Conservation (phyloP, 345 rosid genomes). For the Lagerstroemia speciosa region DNA sequence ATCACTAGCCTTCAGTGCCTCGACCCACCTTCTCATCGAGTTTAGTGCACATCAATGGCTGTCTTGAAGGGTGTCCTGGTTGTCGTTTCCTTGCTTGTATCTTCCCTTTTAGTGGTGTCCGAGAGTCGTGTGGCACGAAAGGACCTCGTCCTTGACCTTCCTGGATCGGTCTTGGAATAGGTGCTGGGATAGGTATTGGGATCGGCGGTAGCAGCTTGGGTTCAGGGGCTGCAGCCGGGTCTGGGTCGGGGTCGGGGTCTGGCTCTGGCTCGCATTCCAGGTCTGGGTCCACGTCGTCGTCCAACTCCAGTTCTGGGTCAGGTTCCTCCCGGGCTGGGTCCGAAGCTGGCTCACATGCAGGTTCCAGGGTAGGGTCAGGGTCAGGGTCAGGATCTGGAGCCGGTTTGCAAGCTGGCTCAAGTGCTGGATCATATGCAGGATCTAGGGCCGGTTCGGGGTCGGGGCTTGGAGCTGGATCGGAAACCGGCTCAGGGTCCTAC, state of each 20-base stretch:
- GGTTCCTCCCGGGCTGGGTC: slow-evolving; percentile 43
- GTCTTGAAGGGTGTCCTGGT: slow-evolving; percentile 12
- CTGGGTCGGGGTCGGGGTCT: slow-evolving; percentile 27
- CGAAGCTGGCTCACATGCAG: slow-evolving; percentile 54
- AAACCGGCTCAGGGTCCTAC: slow-evolving; percentile 69
- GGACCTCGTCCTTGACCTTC: slow-evolving; percentile 44
- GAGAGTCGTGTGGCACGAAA: slow-evolving; percentile 39
- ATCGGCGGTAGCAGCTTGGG: slow-evolving; percentile 34
- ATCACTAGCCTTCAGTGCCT: not conserved
- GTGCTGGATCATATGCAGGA: slow-evolving; percentile 52
- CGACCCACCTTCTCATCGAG: not conserved
- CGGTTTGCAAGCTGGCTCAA: slow-evolving; percentile 47
- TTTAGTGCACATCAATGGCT: slow-evolving; percentile 8
- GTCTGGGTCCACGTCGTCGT: slow-evolving; percentile 14
- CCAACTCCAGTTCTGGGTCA: slow-evolving; percentile 31
- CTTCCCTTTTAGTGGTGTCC: slow-evolving; percentile 11
- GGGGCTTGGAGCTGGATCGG: slow-evolving; percentile 49
- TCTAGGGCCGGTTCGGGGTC: slow-evolving; percentile 34
- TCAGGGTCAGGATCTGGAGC: slow-evolving; percentile 19
- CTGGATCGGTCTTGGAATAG: slow-evolving; percentile 29
- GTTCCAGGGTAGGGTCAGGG: slow-evolving; percentile 56
- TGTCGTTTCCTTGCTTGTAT: slow-evolving; percentile 10
- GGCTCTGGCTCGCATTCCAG: slow-evolving; percentile 16
- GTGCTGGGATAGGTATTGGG: slow-evolving; percentile 33
- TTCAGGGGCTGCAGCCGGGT: slow-evolving; percentile 27